Base-by-base conservation (phyloP, 495 filamentous ascomycete species). In the Barbatosphaeria neglecta region DNA sequence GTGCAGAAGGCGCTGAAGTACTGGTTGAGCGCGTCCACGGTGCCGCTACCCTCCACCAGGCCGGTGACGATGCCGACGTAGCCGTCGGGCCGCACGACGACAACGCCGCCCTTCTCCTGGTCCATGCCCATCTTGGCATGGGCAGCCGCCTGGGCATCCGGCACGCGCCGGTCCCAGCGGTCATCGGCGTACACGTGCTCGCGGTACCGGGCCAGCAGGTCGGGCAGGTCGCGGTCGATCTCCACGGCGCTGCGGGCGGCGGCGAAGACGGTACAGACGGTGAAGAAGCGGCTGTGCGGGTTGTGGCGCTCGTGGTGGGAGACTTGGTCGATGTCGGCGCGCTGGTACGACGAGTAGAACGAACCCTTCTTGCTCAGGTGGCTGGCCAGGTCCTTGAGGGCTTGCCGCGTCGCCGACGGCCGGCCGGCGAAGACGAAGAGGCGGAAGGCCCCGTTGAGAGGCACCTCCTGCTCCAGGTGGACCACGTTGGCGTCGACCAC, bases 171-270 rank as follows among this genome's bases (percentile, higher is more conserved):
- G 60, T 90, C 85, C 73, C 81, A 83, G 37, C 86, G 73, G 63
- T 93, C 85, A 52, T 95, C 88, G 5, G 87, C 83, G 56, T 93
- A 95, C 39, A 95, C 73, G 60, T 92, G 83, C 53, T 89, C 78
- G 50, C 80, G 70, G 66, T 94, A 94, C 45, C 84, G 70, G 2
- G 76, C 78, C 24, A 90, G 68, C 11, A 84, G 54, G 33, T 73
- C 65, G 20, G 87, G 88, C 22, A 90, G 70, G 53, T 79, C 64
- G 17, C 74, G 67, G 15, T 68, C 53, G 45, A 92, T 78, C 52
- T 86, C 82, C 46, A 92, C 68, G 24, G 72, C 61, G 40, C 74
- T 68, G 50, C 85, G 78, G 48, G 70, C 61, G 0, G 72, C 72
- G 37, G 82, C 78, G 55, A 90, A 83, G 53, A 90, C 72, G 43